Conservation (phyloP, 208 protist genomes). For the Dictyostelium gargantuum region DNA sequence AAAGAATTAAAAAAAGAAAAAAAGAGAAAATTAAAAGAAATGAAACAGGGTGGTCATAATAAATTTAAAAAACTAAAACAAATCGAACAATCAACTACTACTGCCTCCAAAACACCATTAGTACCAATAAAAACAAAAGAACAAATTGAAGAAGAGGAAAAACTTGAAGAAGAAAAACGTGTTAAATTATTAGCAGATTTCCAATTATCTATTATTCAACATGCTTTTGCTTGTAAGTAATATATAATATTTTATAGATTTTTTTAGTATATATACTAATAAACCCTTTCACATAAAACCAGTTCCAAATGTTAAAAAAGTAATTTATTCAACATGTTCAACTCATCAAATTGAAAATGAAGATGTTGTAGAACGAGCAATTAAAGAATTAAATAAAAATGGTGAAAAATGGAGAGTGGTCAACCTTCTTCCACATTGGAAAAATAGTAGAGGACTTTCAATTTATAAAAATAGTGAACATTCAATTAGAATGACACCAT, state of each 20-base stretch:
- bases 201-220: constrained; percentile 61
- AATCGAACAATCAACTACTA: background rate
- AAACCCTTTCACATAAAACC: too few species aligned
- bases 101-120: background rate
- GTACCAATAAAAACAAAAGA: background rate
- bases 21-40: background rate
- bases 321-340: constrained; percentile 88
- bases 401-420: constrained; percentile 60
- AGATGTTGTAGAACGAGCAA: constrained; percentile 76
- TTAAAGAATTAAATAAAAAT: constrained; percentile 54
- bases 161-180: constrained; percentile 32
- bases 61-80: background rate
- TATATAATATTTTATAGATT: too few species aligned
- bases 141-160: background rate
- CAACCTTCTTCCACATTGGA: constrained; percentile 78
- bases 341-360: constrained; percentile 84
- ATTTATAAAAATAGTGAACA: constrained; percentile 26
- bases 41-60: background rate
- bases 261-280: too few species aligned
- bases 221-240: constrained; percentile 61
- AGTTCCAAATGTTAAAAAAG: constrained; percentile 74
- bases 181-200: constrained; percentile 57
- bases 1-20: constrained; percentile 19
- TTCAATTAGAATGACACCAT: constrained; percentile 74
- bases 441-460: constrained; percentile 66